Percentiles rank a stretch among this genome's conserved stretches.
phyloP scores from a whole-genome alignment of 2,329 filamentous ascomycete species.

The Ceratocystis papillata region DNA sequence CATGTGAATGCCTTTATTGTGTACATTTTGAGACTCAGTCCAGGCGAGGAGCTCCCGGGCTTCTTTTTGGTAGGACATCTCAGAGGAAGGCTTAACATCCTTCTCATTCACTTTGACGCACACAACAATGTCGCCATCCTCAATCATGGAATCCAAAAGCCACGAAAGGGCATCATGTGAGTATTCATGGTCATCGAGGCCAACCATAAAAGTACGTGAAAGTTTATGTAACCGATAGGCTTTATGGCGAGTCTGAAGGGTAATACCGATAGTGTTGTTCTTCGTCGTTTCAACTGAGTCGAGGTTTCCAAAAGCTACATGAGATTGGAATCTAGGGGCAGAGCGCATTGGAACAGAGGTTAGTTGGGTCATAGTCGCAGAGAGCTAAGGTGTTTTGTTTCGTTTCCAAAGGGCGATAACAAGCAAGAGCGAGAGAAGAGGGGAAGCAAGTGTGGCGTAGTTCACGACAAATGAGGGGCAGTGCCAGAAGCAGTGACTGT shows the following conservation, averaged over 20 bases:
- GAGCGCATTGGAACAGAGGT: constrained; percentile 8
- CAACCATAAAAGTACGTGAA: constrained; percentile 81
- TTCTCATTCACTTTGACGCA: constrained; percentile 83
- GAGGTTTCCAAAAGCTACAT: constrained; percentile 52
- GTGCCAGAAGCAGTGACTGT: background rate
- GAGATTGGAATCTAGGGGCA: constrained; percentile 42
- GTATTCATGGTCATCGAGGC: constrained; percentile 82
- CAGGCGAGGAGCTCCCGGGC: constrained; percentile 62
- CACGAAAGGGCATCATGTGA: constrained; percentile 87
- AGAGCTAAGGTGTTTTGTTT: background rate
- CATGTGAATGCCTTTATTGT: constrained; percentile 73
- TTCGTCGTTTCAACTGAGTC: constrained; percentile 48
- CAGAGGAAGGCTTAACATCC: constrained; percentile 56
- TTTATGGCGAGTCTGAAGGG: constrained; percentile 73
- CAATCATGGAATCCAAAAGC: constrained; percentile 82
- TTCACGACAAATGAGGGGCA: background rate
- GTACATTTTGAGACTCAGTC: constrained; percentile 67
- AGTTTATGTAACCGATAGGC: constrained; percentile 72
- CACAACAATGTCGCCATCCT: constrained; percentile 87
- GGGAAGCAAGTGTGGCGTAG: constrained; percentile 8
- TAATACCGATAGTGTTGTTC: constrained; percentile 57
- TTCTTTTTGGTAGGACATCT: constrained; percentile 62
- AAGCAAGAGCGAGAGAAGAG: background rate
- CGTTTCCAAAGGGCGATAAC: background rate
- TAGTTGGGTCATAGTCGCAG: constrained; percentile 21